phyloP scores from a whole-genome alignment of 139 green algal species.

The Haematococcus lacustris region DNA sequence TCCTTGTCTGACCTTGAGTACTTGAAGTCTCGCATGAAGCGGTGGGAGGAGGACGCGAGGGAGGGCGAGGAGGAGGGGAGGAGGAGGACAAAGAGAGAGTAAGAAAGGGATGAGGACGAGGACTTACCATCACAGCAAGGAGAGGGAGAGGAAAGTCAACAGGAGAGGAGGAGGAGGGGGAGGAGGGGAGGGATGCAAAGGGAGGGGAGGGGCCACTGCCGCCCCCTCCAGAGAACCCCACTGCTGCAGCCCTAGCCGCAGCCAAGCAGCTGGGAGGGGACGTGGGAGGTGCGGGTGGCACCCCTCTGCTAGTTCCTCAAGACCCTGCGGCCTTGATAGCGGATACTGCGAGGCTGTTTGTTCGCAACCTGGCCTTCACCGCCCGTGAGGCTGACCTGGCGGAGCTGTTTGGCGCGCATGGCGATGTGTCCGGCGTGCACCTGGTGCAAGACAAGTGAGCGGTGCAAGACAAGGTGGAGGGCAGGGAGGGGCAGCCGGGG shows the following conservation, averaged over 20 bases:
- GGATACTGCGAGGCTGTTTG: too few relatives aligned
- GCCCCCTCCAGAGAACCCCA: background rate
- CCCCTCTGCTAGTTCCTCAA: too few relatives aligned
- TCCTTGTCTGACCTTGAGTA: slow-evolving; percentile 94
- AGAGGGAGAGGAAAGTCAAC: background rate
- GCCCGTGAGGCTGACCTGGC: slow-evolving; percentile 81
- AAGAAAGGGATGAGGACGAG: background rate
- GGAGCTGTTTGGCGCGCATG: slow-evolving; percentile 65
- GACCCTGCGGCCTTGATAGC: background rate
- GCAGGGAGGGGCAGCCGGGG: too few relatives aligned
- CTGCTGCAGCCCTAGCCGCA: slow-evolving; percentile 9
- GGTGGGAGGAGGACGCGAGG: slow-evolving; percentile 33
- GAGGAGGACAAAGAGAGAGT: background rate
- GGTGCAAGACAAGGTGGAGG: too few relatives aligned
- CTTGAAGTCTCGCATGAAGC: slow-evolving; percentile 58
- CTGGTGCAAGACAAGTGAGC: slow-evolving; percentile 77
- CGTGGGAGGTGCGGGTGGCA: background rate
- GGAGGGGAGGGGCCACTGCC: background rate
- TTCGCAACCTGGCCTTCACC: slow-evolving; percentile 89
- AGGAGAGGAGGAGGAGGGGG: background rate
- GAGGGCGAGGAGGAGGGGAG: slow-evolving; percentile 12
- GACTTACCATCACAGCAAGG: too few relatives aligned
- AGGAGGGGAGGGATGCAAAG: background rate
- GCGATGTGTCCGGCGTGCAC: slow-evolving; percentile 80
- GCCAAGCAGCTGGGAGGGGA: background rate